phyloP scores from a whole-genome alignment of 1,284 basidiomycete species.

The Trichosporon sp. region DNA sequence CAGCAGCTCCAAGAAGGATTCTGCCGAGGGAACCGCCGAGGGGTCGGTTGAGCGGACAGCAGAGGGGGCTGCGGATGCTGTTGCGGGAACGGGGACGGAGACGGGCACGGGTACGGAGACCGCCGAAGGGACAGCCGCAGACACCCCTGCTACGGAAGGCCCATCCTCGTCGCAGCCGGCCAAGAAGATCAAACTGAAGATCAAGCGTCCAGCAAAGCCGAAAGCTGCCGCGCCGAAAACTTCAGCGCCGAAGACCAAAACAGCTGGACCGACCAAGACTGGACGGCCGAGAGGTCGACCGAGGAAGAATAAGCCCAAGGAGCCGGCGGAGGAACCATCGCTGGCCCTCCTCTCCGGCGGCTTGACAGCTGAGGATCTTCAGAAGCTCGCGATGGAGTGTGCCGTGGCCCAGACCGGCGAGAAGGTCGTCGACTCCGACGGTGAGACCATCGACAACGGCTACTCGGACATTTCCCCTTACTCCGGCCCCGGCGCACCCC shows the following conservation, averaged over 20 bases:
- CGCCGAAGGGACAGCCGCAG: neutral
- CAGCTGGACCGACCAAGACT: neutral
- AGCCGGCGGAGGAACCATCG: neutral
- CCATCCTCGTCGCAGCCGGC: neutral
- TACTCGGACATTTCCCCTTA: conserved; percentile 19
- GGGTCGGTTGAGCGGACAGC: neutral
- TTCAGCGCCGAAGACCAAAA: neutral
- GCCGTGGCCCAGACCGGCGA: neutral
- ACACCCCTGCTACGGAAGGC: neutral
- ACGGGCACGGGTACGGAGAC: neutral
- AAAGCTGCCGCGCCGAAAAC: neutral
- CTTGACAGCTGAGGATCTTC: neutral
- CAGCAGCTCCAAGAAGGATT: neutral
- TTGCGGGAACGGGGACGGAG: neutral
- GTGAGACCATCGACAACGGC: conserved; percentile 35
- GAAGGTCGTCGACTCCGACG: conserved; percentile 41
- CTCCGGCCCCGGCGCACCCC: neutral
- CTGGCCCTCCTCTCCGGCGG: neutral
- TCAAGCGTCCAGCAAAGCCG: neutral
- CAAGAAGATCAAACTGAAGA: neutral
- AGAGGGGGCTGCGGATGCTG: neutral
- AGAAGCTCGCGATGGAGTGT: neutral
- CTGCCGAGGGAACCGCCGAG: neutral
- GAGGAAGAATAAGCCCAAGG: neutral
- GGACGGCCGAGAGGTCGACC: neutral